phyloP scores from a whole-genome alignment of 1,284 basidiomycete genomes.

The Mycena sp. region DNA sequence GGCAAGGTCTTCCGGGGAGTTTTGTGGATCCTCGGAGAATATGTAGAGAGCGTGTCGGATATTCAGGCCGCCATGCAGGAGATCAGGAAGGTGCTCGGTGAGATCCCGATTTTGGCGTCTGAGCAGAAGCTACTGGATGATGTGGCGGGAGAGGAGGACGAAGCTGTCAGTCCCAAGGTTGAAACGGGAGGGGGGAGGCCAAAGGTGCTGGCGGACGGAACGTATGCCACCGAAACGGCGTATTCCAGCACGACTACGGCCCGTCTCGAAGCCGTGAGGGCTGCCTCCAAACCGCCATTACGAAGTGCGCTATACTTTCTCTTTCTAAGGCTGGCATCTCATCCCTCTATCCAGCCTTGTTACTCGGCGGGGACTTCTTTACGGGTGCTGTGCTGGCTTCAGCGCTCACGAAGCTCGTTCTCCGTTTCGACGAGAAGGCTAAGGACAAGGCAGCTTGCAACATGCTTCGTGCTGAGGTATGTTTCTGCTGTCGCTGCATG shows the following conservation, averaged over 20 bases:
- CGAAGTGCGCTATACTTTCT: slow-evolving; percentile 60
- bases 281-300: slow-evolving; percentile 90
- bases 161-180: slow-evolving; percentile 50
- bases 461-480: slow-evolving; percentile 86
- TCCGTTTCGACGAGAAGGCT: slow-evolving; percentile 79
- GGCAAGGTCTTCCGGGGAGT: slow-evolving; percentile 98
- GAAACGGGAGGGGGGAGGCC: slow-evolving; percentile 57
- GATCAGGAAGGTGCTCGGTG: slow-evolving; percentile 90
- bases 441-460: slow-evolving; percentile 72
- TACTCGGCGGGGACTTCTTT: slow-evolving; percentile 97
- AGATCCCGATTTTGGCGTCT: slow-evolving; percentile 94
- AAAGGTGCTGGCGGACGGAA: slow-evolving; percentile 93
- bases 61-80: slow-evolving; percentile 84
- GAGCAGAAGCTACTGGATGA: slow-evolving; percentile 88
- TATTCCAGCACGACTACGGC: slow-evolving; percentile 79
- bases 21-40: slow-evolving; percentile 98
- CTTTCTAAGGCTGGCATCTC: slow-evolving; percentile 9
- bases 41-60: slow-evolving; percentile 73
- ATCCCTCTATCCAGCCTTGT: slow-evolving; percentile 64
- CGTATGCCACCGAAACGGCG: slow-evolving; percentile 97
- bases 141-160: slow-evolving; percentile 62
- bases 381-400: slow-evolving; percentile 92
- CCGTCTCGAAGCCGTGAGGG: slow-evolving; percentile 83
- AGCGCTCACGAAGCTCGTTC: slow-evolving; percentile 91
- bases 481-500: slow-evolving; percentile 24